Conservation (phyloP, 176 grass and related monocot species). For the Hordeum vulgare region MorexV3_pseudomolecules_assembly NC_058518.1:499362885-499363384, state of each 20-base stretch:
- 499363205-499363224: slow-evolving; percentile 68
- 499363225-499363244: slow-evolving; percentile 59
- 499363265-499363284: slow-evolving; percentile 55
- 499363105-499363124: slow-evolving; percentile 68
- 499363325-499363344: neutral
- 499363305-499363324: slow-evolving; percentile 10
- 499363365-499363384: slow-evolving; percentile 90
- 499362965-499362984: neutral
- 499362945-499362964: neutral
- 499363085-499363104: neutral
- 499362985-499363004: neutral
- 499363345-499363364: slow-evolving; percentile 15
- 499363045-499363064: slow-evolving; percentile 1
- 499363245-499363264: slow-evolving; percentile 80
- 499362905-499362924: slow-evolving; percentile 2
- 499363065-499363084: neutral
- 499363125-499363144: slow-evolving; percentile 77
- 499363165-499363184: slow-evolving; percentile 95
- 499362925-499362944: neutral
- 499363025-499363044: neutral
- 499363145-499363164: slow-evolving; percentile 79
- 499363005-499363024: neutral
- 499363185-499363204: slow-evolving; percentile 70
- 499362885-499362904: neutral
- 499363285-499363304: neutral